Base-by-base conservation (phyloP, 345 rosid species). In the Draba incana region DNA sequence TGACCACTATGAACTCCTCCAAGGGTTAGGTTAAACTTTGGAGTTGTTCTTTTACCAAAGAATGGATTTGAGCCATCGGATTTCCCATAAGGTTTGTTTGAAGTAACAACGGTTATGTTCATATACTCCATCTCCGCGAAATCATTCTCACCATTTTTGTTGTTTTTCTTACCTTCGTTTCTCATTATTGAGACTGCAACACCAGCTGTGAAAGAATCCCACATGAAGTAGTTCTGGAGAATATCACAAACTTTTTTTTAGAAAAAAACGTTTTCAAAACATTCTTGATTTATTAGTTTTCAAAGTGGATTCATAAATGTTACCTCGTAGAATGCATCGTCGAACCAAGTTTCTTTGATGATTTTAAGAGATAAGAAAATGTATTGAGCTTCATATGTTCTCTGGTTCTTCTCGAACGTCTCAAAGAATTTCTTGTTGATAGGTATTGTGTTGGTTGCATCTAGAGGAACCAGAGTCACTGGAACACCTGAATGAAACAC, bases 401-500 rank as follows among this genome's bases (percentile, higher is more conserved):
- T 51, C 49, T 85, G 90, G 49, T 50, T 85, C 50, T 49, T 58
- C 80, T 90, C 88, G 44, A 93, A 88, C 50, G 80, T 66, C 35
- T 82, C 47, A 30, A 84, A 90, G 81, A 93, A 93, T 6, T 82
- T 50, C 72, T 81, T 15, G 69, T 10, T 81, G 47, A 79, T 64
- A 3, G 96, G 92, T 68, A 90, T 88, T 8, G 94, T 90, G 73
- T 93, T 88, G 33, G 98, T 93, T 57, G 97, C 98, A 81, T 93
- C 98, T 16, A 93, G 76, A 2, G 97, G 97, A 65, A 93, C 84
- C 28, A 90, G 81, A 3, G 97, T 85, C 76, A 93, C n/a, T 0
- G 97, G 90, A 61, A 93, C 75, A 75, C 97, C 97, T 39, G 97
- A 90, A 76, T 90, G 97, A 53, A 93, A 68, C 57, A 93, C 97